Conservation (phyloP, 179 eudicot species). For the Gypsophila paniculata region DNA sequence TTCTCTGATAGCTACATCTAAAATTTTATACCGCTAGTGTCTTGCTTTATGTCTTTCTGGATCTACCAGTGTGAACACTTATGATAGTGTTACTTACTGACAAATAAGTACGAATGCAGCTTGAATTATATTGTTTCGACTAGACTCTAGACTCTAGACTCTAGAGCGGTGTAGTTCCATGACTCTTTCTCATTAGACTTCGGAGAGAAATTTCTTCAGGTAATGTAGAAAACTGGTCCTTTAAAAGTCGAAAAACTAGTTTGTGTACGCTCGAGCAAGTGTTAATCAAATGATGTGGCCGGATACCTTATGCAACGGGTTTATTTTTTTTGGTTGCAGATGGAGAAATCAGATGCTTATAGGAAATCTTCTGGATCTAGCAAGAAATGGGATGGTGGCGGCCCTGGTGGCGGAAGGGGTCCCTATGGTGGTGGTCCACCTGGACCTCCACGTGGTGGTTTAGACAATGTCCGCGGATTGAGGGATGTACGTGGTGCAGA, state of each 20-base stretch:
- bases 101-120: background rate
- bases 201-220: background rate
- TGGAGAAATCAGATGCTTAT: conserved; percentile 91
- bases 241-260: background rate
- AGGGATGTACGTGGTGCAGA: conserved; percentile 40
- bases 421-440: conserved; percentile 85
- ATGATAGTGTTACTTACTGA: background rate
- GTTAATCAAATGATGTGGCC: background rate
- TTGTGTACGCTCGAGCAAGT: background rate
- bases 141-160: background rate
- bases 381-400: conserved; percentile 96
- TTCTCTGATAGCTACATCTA: background rate
- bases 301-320: background rate
- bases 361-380: conserved; percentile 63
- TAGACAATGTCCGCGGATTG: conserved; percentile 84
- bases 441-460: conserved; percentile 75
- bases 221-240: background rate
- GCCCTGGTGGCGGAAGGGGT: conserved; percentile 46
- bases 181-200: background rate
- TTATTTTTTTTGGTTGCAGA: conserved; percentile 35
- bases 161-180: background rate
- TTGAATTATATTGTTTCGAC: background rate
- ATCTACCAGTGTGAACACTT: background rate
- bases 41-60: background rate
- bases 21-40: background rate